Evolutionary conservation across 2,329 filamentous ascomycete genomes (phyloP).

Genomic region (Colletotrichum liaoningense): DNA sequence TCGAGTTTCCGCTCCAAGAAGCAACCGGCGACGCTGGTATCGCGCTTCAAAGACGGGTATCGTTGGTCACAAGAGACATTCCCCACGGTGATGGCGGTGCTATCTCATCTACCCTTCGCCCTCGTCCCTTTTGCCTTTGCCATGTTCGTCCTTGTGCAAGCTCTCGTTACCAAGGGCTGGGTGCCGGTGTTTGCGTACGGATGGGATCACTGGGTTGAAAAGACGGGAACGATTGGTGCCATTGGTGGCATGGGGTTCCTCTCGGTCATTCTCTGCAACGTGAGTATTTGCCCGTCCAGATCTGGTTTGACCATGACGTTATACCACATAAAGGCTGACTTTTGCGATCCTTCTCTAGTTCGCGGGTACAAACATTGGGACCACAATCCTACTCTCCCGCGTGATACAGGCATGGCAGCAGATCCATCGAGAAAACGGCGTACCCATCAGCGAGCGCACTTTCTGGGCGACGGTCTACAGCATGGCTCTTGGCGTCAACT

Average conservation of each 20-base stretch:
- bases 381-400: conserved; percentile 77
- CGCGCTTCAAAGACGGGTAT: conserved; percentile 57
- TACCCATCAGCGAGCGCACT: conserved; percentile 69
- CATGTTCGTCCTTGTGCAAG: conserved; percentile 82
- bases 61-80: conserved; percentile 77
- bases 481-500: conserved; percentile 82
- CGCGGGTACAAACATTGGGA: conserved; percentile 81
- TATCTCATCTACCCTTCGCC: conserved; percentile 73
- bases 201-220: conserved; percentile 79
- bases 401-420: conserved; percentile 76
- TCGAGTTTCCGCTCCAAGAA: neutral
- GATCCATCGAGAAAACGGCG: conserved; percentile 62
- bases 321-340: conserved; percentile 31
- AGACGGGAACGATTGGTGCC: conserved; percentile 75
- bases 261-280: conserved; percentile 77
- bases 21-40: conserved; percentile 62
- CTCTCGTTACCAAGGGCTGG: conserved; percentile 79
- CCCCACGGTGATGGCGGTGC: conserved; percentile 74
- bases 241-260: conserved; percentile 81
- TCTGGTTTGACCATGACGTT: neutral
- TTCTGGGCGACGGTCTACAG: conserved; percentile 82
- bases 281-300: conserved; percentile 53
- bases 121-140: conserved; percentile 78
- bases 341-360: conserved; percentile 60
- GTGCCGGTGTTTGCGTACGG: conserved; percentile 78